Evolutionary conservation across 2,329 filamentous ascomycete genomes (phyloP).

Genomic region (Bimuria novae-zelandiae): DNA sequence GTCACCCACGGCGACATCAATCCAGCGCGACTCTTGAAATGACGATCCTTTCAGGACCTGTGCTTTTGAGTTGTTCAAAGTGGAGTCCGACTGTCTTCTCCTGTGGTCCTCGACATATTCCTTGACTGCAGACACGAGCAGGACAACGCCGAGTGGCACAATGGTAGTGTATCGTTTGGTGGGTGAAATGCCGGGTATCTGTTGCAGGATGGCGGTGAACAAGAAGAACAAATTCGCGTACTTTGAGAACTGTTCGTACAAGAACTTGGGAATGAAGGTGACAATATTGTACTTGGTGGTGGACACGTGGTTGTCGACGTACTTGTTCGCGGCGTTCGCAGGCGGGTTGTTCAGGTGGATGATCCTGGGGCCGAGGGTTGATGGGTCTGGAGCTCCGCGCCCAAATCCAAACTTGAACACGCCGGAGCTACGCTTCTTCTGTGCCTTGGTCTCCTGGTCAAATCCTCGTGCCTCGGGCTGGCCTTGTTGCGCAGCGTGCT

Average conservation of each 20-base stretch:
- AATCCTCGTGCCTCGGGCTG: constrained; percentile 47
- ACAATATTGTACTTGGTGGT: constrained; percentile 96
- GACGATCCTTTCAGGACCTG: constrained; percentile 79
- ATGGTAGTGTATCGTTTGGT: constrained; percentile 97
- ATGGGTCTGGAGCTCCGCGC: constrained; percentile 81
- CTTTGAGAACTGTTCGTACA: constrained; percentile 98
- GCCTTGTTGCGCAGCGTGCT: constrained; percentile 62
- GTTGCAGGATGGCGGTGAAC: constrained; percentile 91
- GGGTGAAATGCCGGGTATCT: constrained; percentile 92
- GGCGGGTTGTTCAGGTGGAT: constrained; percentile 97
- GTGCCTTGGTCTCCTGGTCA: constrained; percentile 32
- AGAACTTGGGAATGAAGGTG: constrained; percentile 94
- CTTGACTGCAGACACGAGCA: constrained; percentile 93
- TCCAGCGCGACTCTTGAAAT: constrained; percentile 90
- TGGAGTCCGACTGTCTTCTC: constrained; percentile 81
- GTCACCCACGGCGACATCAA: constrained; percentile 90
- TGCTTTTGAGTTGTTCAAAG: constrained; percentile 86
- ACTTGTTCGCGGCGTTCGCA: constrained; percentile 86
- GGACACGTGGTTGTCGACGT: constrained; percentile 94
- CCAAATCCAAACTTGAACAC: constrained; percentile 94
- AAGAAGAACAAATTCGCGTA: constrained; percentile 99
- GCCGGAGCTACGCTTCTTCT: constrained; percentile 54
- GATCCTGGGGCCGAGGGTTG: constrained; percentile 86
- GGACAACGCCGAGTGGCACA: constrained; percentile 85
- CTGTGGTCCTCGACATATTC: constrained; percentile 94